Evolutionary conservation across 1,284 basidiomycete species (phyloP), one percentile per base, ranked within the genome.

Genomic region (Marasmius sp.): DNA sequence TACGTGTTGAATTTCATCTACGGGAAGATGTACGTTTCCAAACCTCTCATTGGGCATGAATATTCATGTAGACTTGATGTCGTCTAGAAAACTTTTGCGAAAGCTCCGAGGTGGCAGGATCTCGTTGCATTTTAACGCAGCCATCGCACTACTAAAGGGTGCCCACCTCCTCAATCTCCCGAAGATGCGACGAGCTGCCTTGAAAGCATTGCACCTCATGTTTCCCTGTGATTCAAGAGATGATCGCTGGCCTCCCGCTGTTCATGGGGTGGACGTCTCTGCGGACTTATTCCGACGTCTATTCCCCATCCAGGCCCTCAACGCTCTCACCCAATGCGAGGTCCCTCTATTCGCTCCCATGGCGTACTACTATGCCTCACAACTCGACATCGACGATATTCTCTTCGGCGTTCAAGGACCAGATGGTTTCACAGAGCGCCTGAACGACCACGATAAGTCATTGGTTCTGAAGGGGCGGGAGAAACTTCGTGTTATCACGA

Each of bases 351-450:
- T 67, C 11, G 34, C 67, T 20, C 70, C 68, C 14, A 65, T 69
- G 64, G 68, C 67, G 18, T 69, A 66, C 47, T 70, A 72, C 61
- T 64, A 65, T 37, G 68, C 68, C 10, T 62, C 69, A 12, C 69
- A 70, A 54, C 61, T 70, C 6, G 48, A 64, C 10, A 50, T 64
- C 11, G 52, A 66, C 5, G 65, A 69, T 56, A 67, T 72, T 22
- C 18, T 66, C 11, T 50, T 58, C 36, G 69, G 68, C 20, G 64
- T 67, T 33, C 27, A 57, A 22, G 59, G 59, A 33, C 59, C 43
- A 6, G 65, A 69, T 49, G 63, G 64, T 11, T 53, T 45, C 3
- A 20, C 39, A 18, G 58, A 64, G 39, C 51, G 37, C 7, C 53
- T 68, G 10, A 33, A 48, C 22, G 6, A 54, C 27, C 11, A 50